These are phyloP conservation scores for Diplodia intermedia DNA, from an alignment of 2,329 filamentous ascomycete genomes.

Conservation along the genomic window DNA sequence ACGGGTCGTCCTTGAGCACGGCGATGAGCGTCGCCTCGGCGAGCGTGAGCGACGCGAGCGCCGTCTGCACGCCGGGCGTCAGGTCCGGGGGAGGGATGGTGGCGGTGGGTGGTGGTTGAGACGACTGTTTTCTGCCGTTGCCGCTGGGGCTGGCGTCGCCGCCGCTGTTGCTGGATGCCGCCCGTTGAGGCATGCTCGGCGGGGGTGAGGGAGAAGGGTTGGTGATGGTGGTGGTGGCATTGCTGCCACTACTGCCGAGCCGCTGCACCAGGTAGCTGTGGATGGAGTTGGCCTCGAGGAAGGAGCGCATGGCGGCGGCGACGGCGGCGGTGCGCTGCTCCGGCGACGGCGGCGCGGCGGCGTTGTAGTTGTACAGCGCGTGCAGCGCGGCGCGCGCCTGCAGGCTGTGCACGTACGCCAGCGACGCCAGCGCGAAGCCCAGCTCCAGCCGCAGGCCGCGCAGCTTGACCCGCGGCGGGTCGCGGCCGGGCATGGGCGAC, in stretches of 20 bases:
- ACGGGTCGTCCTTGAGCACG: constrained; percentile 93
- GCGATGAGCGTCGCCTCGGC: constrained; percentile 90
- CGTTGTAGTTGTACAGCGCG: constrained; percentile 72
- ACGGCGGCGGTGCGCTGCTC: constrained; percentile 75
- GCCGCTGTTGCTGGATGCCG: background rate
- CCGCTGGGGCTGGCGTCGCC: background rate
- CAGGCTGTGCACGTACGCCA: constrained; percentile 76
- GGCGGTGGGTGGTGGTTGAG: background rate
- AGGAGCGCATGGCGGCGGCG: constrained; percentile 74
- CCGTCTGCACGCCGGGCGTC: constrained; percentile 52
- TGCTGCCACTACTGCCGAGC: constrained; percentile 45
- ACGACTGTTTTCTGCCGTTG: too few species aligned
- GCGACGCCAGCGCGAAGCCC: constrained; percentile 76
- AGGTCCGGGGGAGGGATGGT: constrained; percentile 48
- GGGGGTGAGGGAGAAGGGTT: too few species aligned
- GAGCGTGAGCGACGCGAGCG: constrained; percentile 68
- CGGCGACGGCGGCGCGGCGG: constrained; percentile 50
- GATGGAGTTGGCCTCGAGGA: constrained; percentile 79
- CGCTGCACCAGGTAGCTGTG: constrained; percentile 73
- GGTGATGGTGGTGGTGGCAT: background rate
- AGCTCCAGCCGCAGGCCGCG: constrained; percentile 82
- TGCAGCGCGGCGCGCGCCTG: constrained; percentile 76
- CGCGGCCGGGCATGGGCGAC: constrained; percentile 58
- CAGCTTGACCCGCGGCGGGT: constrained; percentile 72
- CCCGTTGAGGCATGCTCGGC: too few species aligned